These are phyloP conservation scores for Macrotyloma uniflorum DNA, from an alignment of 306 rosid species.

Conservation along the genomic window DNA sequence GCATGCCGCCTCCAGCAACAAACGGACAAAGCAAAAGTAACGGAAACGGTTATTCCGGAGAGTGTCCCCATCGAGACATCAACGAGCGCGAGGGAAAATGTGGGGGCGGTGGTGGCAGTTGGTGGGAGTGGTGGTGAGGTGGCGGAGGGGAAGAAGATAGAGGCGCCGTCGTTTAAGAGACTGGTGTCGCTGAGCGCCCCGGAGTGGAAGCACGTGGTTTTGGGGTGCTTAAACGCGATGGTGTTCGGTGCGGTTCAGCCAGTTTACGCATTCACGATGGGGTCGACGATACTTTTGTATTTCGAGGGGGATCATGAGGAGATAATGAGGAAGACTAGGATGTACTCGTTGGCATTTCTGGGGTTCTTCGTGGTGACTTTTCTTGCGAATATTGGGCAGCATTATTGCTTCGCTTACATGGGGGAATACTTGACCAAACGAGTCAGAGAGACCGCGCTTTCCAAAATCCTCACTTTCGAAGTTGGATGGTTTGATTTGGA, in stretches of 20 bases:
- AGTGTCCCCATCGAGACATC: not conserved
- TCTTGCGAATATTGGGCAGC: constrained; percentile 45
- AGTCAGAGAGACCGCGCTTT: constrained; percentile 49
- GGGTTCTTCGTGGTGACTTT: constrained; percentile 38
- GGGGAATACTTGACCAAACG: constrained; percentile 57
- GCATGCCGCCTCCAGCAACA: constrained; percentile 43
- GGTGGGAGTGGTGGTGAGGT: not conserved
- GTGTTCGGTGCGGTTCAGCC: constrained; percentile 54
- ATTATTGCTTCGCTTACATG: constrained; percentile 51
- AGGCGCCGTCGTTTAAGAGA: constrained; percentile 40
- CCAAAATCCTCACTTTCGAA: constrained; percentile 58
- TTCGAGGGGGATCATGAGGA: constrained; percentile 45
- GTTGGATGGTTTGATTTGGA: constrained; percentile 57
- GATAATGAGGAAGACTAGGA: constrained; percentile 35
- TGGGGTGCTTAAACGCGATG: constrained; percentile 48
- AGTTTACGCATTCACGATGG: constrained; percentile 33
- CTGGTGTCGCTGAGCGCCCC: constrained; percentile 41
- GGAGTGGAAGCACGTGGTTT: constrained; percentile 54
- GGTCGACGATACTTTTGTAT: constrained; percentile 41
- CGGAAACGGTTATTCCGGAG: not conserved
- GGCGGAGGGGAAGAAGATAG: not conserved
- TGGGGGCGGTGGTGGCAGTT: not conserved
- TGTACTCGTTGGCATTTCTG: constrained; percentile 15
- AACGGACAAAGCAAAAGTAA: not conserved
- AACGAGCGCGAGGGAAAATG: not conserved